These are phyloP conservation scores for Amylostereum chailletii DNA, from an alignment of 1,284 basidiomycete genomes.

Conservation along the genomic window DNA sequence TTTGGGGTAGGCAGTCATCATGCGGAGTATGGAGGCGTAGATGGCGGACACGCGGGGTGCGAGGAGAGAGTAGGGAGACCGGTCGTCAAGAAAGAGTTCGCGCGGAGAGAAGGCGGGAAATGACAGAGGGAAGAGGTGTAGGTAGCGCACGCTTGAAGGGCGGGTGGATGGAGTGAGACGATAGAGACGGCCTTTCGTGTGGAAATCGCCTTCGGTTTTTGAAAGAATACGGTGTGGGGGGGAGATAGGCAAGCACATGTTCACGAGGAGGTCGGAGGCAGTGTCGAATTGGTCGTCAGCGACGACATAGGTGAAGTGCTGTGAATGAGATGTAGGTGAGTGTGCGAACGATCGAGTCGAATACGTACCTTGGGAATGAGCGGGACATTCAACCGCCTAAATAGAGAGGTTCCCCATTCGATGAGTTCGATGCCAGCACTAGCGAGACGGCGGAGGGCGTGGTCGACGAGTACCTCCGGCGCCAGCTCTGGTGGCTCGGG, in stretches of 20 bases:
- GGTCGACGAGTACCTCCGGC: conserved; percentile 19
- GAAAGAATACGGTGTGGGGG: conserved; percentile 14
- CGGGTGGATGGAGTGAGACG: conserved; percentile 14
- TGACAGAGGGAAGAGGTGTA: conserved; percentile 19
- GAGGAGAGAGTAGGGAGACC: conserved; percentile 11
- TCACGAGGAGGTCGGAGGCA: conserved; percentile 17
- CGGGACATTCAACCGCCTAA: conserved; percentile 22
- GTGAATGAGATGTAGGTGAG: conserved; percentile 1
- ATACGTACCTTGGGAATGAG: conserved; percentile 17
- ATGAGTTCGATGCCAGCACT: conserved; percentile 16
- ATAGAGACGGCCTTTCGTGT: conserved; percentile 16
- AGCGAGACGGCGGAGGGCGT: conserved; percentile 18
- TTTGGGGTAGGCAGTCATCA: conserved; percentile 18
- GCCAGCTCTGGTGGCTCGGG: conserved; percentile 2
- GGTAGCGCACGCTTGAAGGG: conserved; percentile 11
- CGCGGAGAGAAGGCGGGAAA: conserved; percentile 15
- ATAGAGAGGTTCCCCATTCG: conserved; percentile 21
- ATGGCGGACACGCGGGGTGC: conserved; percentile 19
- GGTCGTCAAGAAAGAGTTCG: conserved; percentile 14
- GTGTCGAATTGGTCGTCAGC: conserved; percentile 17
- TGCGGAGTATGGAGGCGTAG: conserved; percentile 20
- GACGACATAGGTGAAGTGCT: conserved; percentile 21
- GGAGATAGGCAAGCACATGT: conserved; percentile 17
- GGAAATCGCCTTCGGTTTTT: conserved; percentile 18
- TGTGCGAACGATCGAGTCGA: neutral